These are phyloP conservation scores for Alternaria infectoria DNA, from an alignment of 2,329 filamentous ascomycete species.

Conservation along the genomic window DNA sequence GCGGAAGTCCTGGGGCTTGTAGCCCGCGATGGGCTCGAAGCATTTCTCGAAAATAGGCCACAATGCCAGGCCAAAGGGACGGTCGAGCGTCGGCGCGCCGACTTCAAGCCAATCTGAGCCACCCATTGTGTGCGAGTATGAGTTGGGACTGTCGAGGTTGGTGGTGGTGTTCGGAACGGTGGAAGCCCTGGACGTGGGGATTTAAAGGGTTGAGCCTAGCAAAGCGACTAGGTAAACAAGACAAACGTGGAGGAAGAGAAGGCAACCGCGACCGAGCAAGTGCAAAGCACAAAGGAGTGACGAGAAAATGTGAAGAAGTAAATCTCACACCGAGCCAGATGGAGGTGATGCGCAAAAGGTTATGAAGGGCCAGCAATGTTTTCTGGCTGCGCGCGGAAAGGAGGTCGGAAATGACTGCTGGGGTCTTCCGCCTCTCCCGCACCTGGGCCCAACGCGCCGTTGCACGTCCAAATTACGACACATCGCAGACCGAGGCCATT, in stretches of 20 bases:
- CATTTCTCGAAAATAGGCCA: slow-evolving; percentile 95
- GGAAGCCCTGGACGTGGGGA: slow-evolving; percentile 3
- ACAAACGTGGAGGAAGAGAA: slow-evolving; percentile 15
- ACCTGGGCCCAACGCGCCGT: slow-evolving; percentile 22
- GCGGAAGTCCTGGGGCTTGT: slow-evolving; percentile 82
- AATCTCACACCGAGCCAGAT: slow-evolving; percentile 24
- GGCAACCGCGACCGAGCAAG: slow-evolving; percentile 29
- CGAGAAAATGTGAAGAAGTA: slow-evolving; percentile 32
- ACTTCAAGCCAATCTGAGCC: slow-evolving; percentile 60
- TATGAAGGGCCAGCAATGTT: slow-evolving; percentile 34
- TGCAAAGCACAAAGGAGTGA: slow-evolving; percentile 39
- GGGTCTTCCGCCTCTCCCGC: slow-evolving; percentile 38
- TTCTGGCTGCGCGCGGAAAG: slow-evolving; percentile 40
- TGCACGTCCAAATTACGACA: slow-evolving; percentile 28
- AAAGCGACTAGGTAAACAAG: slow-evolving; percentile 19
- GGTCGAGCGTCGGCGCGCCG: slow-evolving; percentile 79
- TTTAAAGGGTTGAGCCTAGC: slow-evolving; percentile 16
- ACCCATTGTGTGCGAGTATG: slow-evolving; percentile 51
- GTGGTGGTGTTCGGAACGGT: slow-evolving; percentile 2
- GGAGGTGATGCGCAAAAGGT: slow-evolving; percentile 18
- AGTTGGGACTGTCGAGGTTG: slow-evolving; percentile 1
- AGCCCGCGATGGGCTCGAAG: slow-evolving; percentile 78
- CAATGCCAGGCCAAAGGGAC: slow-evolving; percentile 86
- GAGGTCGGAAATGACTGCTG: slow-evolving; percentile 46
- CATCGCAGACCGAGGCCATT: slow-evolving; percentile 29